Conservation (phyloP, 345 rosid genomes). For the Arabis hirsuta region DNA sequence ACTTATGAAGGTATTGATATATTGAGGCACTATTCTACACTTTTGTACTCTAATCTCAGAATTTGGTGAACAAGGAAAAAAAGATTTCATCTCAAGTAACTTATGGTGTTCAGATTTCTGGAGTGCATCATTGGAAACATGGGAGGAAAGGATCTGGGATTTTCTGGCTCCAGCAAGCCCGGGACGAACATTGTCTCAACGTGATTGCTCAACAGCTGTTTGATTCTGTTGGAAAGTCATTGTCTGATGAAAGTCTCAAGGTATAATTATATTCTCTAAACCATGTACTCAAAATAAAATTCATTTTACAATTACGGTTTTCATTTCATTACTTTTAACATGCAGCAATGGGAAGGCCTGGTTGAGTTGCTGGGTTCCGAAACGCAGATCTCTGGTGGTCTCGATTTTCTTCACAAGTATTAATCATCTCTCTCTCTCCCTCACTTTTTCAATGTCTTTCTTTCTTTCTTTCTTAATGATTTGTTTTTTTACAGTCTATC, state of each 20-base stretch:
- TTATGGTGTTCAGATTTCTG: conserved; percentile 62
- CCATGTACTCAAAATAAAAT: neutral
- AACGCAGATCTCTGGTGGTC: conserved; percentile 79
- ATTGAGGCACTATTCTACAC: neutral
- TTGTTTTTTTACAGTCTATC: neutral
- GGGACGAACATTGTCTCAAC: conserved; percentile 67
- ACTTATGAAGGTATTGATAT: conserved; percentile 75
- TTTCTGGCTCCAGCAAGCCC: conserved; percentile 96
- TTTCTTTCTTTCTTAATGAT: neutral
- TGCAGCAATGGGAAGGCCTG: conserved; percentile 98
- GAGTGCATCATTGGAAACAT: conserved; percentile 95
- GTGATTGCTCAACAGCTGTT: conserved; percentile 87
- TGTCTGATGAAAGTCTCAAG: conserved; percentile 92
- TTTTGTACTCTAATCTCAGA: conserved; percentile 8
- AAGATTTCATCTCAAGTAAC: conserved; percentile 4
- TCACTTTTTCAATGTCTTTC: neutral
- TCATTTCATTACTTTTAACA: conserved; percentile 23
- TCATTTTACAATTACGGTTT: neutral
- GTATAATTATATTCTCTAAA: conserved; percentile 43
- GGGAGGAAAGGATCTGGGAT: conserved; percentile 87
- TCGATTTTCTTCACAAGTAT: conserved; percentile 93
- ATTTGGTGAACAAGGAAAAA: neutral
- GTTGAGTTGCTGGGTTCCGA: conserved; percentile 86
- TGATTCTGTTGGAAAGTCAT: conserved; percentile 89
- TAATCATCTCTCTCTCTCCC: conserved; percentile 10